A percentile compares a stretch with the other conserved stretches of the same genome.
Conservation (phyloP, 345 rosid genomes). For the Microcos paniculata region DNA sequence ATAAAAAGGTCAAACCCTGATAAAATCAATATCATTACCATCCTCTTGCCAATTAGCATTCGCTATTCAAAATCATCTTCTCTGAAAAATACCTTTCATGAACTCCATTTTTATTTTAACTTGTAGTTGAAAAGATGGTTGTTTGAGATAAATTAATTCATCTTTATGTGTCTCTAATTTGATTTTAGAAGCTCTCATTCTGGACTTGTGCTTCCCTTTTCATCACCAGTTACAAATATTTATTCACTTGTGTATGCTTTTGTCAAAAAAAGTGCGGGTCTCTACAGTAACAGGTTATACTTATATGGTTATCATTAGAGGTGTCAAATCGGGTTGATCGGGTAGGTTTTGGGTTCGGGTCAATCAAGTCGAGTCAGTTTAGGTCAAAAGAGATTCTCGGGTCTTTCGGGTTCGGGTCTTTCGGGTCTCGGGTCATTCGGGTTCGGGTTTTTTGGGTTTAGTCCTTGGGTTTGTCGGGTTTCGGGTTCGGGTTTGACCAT, state of each 20-base stretch:
- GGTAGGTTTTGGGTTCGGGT: too few relatives aligned
- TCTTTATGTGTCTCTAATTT: not conserved
- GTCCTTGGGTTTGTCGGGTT: too few relatives aligned
- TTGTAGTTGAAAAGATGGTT: not conserved
- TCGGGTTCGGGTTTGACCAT: too few relatives aligned
- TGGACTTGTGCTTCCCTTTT: not conserved
- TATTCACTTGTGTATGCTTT: not conserved
- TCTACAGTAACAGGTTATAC: not conserved
- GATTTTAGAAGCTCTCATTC: constrained; percentile 2
- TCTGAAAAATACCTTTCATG: not conserved
- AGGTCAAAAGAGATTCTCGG: too few relatives aligned
- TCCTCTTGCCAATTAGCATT: not conserved
- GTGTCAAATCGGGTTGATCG: too few relatives aligned
- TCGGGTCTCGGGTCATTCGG: too few relatives aligned
- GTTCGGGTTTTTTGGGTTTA: too few relatives aligned
- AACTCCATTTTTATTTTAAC: too few relatives aligned
- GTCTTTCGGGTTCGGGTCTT: too few relatives aligned
- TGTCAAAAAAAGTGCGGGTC: not conserved
- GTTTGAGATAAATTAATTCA: not conserved
- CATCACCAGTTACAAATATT: not conserved
- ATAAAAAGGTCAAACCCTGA: constrained; percentile 54
- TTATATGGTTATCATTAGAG: not conserved
- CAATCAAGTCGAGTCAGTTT: too few relatives aligned
- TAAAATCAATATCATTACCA: not conserved
- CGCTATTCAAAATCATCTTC: not conserved